phyloP scores from a whole-genome alignment of 2,329 filamentous ascomycete species.

The Cryphonectria nitschkei region DNA sequence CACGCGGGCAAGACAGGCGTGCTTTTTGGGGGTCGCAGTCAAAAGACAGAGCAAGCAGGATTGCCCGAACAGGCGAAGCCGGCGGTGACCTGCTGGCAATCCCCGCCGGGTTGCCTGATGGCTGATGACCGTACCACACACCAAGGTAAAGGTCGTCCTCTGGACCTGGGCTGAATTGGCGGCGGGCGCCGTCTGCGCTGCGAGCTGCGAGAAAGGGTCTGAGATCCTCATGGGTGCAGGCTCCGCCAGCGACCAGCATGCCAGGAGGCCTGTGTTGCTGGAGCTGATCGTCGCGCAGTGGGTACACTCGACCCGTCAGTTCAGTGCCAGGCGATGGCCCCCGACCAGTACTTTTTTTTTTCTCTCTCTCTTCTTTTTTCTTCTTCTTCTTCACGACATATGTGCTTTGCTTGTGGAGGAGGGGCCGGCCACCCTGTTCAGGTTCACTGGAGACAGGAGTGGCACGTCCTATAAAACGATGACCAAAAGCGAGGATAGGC shows the following conservation, averaged over 20 bases:
- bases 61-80: slow-evolving; percentile 14
- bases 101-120: background rate
- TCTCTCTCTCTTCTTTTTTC: background rate
- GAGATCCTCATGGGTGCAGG: slow-evolving; percentile 8
- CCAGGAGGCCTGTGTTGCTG: slow-evolving; percentile 12
- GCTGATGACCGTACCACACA: background rate
- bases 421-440: slow-evolving; percentile 16
- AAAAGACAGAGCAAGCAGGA: background rate
- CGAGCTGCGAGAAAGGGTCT: slow-evolving; percentile 21
- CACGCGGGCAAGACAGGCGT: slow-evolving; percentile 9
- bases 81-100: slow-evolving; percentile 9
- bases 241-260: slow-evolving; percentile 20
- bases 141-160: background rate
- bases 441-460: slow-evolving; percentile 4
- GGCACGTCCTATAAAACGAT: background rate
- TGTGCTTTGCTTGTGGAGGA: background rate
- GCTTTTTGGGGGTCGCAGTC: background rate
- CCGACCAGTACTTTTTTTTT: background rate
- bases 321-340: background rate
- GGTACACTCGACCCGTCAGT: background rate
- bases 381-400: background rate
- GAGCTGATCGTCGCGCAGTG: slow-evolving; percentile 9
- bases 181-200: slow-evolving; percentile 8
- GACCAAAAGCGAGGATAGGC: background rate
- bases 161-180: background rate